Percentiles rank a stretch among this genome's conserved stretches.
phyloP scores from a whole-genome alignment of 2,329 filamentous ascomycete species.

The Alternaria postmessia region DNA sequence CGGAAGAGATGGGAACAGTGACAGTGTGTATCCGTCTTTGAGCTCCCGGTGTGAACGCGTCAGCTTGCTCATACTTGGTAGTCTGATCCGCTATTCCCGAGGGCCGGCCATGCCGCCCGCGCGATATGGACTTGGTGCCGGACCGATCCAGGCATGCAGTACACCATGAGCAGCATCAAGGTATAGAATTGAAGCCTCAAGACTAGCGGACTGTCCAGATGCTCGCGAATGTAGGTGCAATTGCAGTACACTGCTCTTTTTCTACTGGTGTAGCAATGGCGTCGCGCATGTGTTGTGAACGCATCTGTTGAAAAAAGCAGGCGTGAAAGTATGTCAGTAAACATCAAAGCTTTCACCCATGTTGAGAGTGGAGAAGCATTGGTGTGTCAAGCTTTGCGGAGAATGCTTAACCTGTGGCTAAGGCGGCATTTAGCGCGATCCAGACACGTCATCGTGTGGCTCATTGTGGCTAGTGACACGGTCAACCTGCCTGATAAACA shows the following conservation, averaged over 20 bases:
- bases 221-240: neutral
- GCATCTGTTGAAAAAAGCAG: neutral
- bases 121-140: neutral
- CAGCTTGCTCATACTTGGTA: neutral
- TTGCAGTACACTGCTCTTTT: no score
- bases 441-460: slow-evolving; percentile 1
- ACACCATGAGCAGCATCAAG: neutral
- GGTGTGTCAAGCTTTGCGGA: slow-evolving; percentile 9
- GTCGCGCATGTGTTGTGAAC: no score
- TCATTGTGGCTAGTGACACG: slow-evolving; percentile 2
- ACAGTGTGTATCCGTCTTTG: neutral
- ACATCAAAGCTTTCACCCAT: neutral
- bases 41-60: neutral
- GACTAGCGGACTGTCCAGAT: neutral
- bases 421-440: neutral
- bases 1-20: neutral
- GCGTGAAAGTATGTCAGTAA: no score
- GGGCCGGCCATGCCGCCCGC: neutral
- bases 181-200: neutral
- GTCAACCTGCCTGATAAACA: neutral
- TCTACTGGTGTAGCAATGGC: no score
- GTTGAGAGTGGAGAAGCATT: neutral
- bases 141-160: neutral
- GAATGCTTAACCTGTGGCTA: slow-evolving; percentile 6
- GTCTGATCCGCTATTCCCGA: neutral